Percentiles rank a stretch among this genome's conserved stretches.
These are phyloP conservation scores for Amaranthus hypochondriacus DNA, from an alignment of 148 eudicot genomes.

Conservation along the genomic window DNA sequence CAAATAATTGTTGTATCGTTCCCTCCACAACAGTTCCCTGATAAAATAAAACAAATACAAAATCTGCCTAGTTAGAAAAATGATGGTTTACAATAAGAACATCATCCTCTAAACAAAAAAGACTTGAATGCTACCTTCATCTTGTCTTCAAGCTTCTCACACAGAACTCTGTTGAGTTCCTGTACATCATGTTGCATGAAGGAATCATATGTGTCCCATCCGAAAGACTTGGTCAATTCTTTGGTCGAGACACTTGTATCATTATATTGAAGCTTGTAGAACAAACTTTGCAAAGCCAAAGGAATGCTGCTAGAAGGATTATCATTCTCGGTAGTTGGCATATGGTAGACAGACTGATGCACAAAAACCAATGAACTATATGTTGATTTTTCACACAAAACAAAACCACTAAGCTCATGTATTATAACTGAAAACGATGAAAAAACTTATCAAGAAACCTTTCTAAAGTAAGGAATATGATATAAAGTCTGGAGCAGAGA, in stretches of 20 bases:
- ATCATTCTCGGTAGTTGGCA: constrained; percentile 99
- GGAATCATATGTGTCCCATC: constrained; percentile 99
- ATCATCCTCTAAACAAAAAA: neutral
- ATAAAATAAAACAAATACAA: constrained; percentile 25
- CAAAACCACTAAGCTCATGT: neutral
- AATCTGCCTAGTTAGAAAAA: neutral
- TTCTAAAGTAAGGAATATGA: constrained; percentile 94
- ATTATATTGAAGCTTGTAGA: constrained; percentile 91
- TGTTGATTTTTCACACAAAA: neutral
- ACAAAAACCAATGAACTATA: constrained; percentile 11
- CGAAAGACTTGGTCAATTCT: constrained; percentile 96
- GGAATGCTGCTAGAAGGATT: constrained; percentile 83
- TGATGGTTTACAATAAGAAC: constrained; percentile 4
- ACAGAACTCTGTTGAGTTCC: constrained; percentile 85
- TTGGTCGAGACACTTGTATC: constrained; percentile 90
- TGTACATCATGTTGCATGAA: constrained; percentile 99
- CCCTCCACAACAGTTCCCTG: constrained; percentile 99
- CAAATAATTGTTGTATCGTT: constrained; percentile 88
- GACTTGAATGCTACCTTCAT: constrained; percentile 63
- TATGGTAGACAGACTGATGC: constrained; percentile 92
- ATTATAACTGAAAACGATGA: neutral
- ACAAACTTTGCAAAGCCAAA: constrained; percentile 90
- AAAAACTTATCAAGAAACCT: constrained; percentile 41
- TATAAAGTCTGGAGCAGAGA: constrained; percentile 87
- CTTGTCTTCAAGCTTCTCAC: constrained; percentile 96